Percentiles rank a stretch among this genome's conserved stretches.
Evolutionary conservation across 306 rosid genomes (phyloP).

Genomic region (Rosa multiflora): DNA sequence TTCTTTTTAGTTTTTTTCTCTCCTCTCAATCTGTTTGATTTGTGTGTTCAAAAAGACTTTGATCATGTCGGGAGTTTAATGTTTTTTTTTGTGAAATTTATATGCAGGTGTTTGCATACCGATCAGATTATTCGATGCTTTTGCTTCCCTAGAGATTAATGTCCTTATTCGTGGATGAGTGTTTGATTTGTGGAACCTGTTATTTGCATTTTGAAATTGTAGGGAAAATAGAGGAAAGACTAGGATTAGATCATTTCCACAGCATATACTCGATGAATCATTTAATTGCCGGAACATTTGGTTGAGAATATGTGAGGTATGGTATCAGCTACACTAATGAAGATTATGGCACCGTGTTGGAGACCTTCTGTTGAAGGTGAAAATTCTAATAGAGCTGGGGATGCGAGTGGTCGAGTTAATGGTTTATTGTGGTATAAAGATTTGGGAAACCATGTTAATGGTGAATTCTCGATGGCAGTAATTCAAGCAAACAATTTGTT

Average conservation of each 20-base stretch:
- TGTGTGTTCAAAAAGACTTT: not conserved
- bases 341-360: conserved; percentile 77
- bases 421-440: conserved; percentile 92
- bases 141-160: conserved; percentile 46
- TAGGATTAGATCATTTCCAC: conserved; percentile 36
- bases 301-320: conserved; percentile 86
- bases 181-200: conserved; percentile 56
- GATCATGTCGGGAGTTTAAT: conserved; percentile 24
- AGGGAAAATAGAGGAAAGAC: conserved; percentile 42
- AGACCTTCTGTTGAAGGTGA: conserved; percentile 52
- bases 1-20: not conserved
- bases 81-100: conserved; percentile 16
- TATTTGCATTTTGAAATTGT: conserved; percentile 41
- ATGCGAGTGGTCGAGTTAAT: conserved; percentile 55
- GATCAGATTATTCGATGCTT: conserved; percentile 42
- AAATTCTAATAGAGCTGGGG: conserved; percentile 56
- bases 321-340: conserved; percentile 71
- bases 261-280: conserved; percentile 34
- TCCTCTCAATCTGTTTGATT: not conserved
- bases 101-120: conserved; percentile 54
- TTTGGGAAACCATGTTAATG: conserved; percentile 63
- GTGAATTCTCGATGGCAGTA: conserved; percentile 96
- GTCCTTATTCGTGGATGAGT: conserved; percentile 51
- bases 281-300: conserved; percentile 59
- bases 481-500: conserved; percentile 87